These are phyloP conservation scores for Pythium angustatum DNA, from an alignment of 352 stramenopile genomes.

Conservation along the genomic window DNA sequence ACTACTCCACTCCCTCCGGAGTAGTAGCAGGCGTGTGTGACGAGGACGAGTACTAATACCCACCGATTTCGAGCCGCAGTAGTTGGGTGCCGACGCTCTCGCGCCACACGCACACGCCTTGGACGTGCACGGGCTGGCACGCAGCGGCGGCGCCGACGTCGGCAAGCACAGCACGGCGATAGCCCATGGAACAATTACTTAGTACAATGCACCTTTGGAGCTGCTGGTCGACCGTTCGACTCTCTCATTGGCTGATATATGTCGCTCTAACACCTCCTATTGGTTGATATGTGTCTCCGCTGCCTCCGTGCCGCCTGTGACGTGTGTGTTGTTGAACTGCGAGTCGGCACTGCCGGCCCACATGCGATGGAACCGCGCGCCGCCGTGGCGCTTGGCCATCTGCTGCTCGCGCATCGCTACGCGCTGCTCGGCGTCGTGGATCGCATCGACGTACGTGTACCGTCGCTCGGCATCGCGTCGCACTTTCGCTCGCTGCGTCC, in stretches of 20 bases:
- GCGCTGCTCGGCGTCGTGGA: conserved; percentile 64
- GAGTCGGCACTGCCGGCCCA: conserved; percentile 78
- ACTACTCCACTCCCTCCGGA: not conserved
- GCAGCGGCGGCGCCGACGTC: conserved; percentile 13
- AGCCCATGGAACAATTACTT: no score
- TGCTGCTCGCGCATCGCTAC: conserved; percentile 48
- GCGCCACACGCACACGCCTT: conserved; percentile 23
- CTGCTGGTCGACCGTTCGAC: not conserved
- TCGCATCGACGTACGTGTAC: conserved; percentile 59
- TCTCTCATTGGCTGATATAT: conserved; percentile 25
- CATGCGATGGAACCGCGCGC: conserved; percentile 72
- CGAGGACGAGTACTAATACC: no score
- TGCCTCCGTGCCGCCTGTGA: conserved; percentile 13
- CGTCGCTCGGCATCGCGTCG: conserved; percentile 47
- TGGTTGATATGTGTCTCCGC: conserved; percentile 13
- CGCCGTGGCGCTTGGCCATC: conserved; percentile 70
- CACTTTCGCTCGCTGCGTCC: conserved; percentile 53
- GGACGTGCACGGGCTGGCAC: conserved; percentile 21
- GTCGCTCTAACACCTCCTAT: conserved; percentile 5
- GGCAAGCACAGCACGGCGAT: conserved; percentile 22
- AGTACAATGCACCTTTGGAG: not conserved
- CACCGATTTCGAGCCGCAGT: conserved; percentile 24
- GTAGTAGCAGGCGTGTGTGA: no score
- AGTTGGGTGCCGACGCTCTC: conserved; percentile 13
- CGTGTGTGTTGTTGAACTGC: conserved; percentile 59